Base-by-base conservation (phyloP, 164 flowering plant genomes). In the Cinnamomum chago region DNA sequence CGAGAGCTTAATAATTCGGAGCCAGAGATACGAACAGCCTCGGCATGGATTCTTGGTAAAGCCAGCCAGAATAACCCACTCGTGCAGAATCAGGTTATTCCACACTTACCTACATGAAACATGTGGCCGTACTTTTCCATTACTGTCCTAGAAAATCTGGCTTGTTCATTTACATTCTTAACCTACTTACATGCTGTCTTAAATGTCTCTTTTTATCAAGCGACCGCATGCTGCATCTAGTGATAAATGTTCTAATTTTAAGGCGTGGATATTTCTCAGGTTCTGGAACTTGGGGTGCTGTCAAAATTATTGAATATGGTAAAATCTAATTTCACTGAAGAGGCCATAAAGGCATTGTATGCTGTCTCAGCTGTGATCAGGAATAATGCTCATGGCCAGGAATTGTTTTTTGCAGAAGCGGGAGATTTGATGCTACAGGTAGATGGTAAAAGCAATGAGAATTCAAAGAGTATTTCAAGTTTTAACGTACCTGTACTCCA, bases 31-130 rank as follows among this genome's bases (percentile, higher is more conserved):
- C 86, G 98, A 79, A 87, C 70, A 71, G 77, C 79, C 66, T 83
- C 97, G 79, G 97, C 98, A 27, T 95, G 98, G 99, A 73, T 93
- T 75, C 84, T 95, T 74, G 99, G 99, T 50, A 88, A 85, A 84
- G 95, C 98, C 5, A 82, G 98, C 79, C 98, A 95, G 84, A 95
- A 92, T 73, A 92, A 93, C 47, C 94, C 92, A 30, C 60, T 85
- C 82, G 92, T 93, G 77, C 97, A 95, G 84, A 78, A 87, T 68
- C 95, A 92, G 97, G 99, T 85, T 65, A 23, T 68, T 65, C 14
- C 60, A 17, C n/a, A 55, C 25, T 51, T 68, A 3, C 40, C 67
- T 50, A 28, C 30, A 47, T 68, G 20, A 23, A 68, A 40, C 25
- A 9, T 40, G 22, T 23, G 40, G 52, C 52, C 17, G 9, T 30